phyloP scores from a whole-genome alignment of 306 rosid species.

The Canavalia ensiformis region DNA sequence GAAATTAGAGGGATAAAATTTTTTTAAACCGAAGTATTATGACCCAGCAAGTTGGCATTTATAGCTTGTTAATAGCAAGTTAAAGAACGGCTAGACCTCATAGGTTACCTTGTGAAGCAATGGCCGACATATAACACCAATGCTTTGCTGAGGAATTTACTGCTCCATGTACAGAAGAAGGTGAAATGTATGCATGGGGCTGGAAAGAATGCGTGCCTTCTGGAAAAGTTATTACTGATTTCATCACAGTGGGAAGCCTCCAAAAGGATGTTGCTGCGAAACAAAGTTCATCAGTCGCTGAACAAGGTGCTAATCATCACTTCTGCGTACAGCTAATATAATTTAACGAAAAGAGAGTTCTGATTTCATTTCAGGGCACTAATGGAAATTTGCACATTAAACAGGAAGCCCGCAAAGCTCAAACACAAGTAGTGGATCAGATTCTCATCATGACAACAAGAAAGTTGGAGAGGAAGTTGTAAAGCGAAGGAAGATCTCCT shows the following conservation, averaged over 20 bases:
- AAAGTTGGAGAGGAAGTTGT: slow-evolving; percentile 69
- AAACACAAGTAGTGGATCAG: slow-evolving; percentile 64
- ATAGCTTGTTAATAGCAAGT: background rate
- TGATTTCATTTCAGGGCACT: slow-evolving; percentile 47
- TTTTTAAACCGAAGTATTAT: background rate
- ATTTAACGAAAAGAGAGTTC: slow-evolving; percentile 39
- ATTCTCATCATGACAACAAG: slow-evolving; percentile 65
- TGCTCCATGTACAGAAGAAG: slow-evolving; percentile 60
- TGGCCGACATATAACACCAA: slow-evolving; percentile 1
- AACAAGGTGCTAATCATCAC: slow-evolving; percentile 64
- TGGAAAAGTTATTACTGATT: slow-evolving; percentile 66
- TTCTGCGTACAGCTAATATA: slow-evolving; percentile 30
- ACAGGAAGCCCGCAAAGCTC: slow-evolving; percentile 71
- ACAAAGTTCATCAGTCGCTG: slow-evolving; percentile 59
- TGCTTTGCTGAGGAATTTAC: slow-evolving; percentile 18
- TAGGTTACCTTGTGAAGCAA: background rate
- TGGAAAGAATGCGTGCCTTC: slow-evolving; percentile 97
- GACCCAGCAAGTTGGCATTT: background rate
- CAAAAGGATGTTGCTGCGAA: slow-evolving; percentile 65
- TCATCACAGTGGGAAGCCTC: slow-evolving; percentile 55
- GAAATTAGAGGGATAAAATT: background rate
- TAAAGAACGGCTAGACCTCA: background rate
- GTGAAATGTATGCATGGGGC: slow-evolving; percentile 90
- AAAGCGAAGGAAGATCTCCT: slow-evolving; percentile 74
- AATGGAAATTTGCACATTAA: slow-evolving; percentile 51